These are phyloP conservation scores for Nemania sp. DNA, from an alignment of 2,329 filamentous ascomycete species.

Conservation along the genomic window DNA sequence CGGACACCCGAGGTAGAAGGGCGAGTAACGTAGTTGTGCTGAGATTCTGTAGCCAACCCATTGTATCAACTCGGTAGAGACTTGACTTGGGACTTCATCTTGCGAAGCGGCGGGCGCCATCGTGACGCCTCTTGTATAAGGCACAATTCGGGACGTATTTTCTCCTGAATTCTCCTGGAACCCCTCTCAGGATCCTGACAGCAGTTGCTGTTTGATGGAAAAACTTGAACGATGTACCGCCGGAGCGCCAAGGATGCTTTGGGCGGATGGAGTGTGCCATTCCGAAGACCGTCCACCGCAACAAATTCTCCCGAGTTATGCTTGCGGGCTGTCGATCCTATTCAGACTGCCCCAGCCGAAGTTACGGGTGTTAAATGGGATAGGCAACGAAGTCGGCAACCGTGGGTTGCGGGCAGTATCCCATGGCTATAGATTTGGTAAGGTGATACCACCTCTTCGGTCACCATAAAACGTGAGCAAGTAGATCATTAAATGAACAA, in stretches of 20 bases:
- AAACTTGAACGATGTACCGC: conserved; percentile 6
- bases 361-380: not conserved
- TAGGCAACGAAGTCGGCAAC: not conserved
- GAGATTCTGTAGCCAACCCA: conserved; percentile 26
- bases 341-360: not conserved
- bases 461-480: no score
- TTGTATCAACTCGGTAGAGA: not conserved
- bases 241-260: conserved; percentile 15
- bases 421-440: no score
- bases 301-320: not conserved
- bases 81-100: not conserved
- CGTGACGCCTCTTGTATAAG: not conserved
- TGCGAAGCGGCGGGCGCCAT: not conserved
- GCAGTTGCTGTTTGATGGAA: conserved; percentile 23
- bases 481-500: no score
- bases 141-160: not conserved
- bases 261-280: conserved; percentile 21
- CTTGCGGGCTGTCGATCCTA: not conserved
- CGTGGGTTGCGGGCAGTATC: not conserved
- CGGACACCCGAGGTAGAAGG: conserved; percentile 18
- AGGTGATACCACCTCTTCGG: no score
- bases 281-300: conserved; percentile 12
- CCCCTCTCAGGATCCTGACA: not conserved
- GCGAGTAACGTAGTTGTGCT: conserved; percentile 14
- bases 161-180: not conserved